Base-by-base conservation (phyloP, 495 filamentous ascomycete genomes). In the Tuber aestivum region DNA sequence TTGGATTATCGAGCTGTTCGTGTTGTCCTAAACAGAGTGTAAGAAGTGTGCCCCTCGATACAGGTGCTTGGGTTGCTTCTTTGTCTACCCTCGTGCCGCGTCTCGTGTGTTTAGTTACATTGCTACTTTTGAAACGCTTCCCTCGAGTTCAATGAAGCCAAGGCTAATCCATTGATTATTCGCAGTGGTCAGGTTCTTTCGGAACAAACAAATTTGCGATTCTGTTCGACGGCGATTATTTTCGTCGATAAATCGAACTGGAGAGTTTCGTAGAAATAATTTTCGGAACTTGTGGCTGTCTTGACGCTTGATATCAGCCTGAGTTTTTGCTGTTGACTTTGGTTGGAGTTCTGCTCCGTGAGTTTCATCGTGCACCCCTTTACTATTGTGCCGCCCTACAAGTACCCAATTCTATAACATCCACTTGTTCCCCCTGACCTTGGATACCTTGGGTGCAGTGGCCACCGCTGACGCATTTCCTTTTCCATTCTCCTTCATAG, bases 271-370 rank as follows among this genome's bases (percentile, higher is more conserved):
- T 40, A 65, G 77, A 40, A 65, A 41, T 32, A 68, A 27, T 32
- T 50, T 77, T 77, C 75, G 69, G 70, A 79, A 69, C 61, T 70
- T 50, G 44, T 73, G 73, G 71, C 69, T 73, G 48, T 45, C 70
- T 77, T 56, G 44, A 41, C 27, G 65, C 65, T 73, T 70, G 61
- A 75, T 48, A 76, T 76, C 73, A n/a, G 77, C 75, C 61, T 70
- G 35, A 71, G 78, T 79, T 65, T 78, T 79, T 79, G 76, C 70
- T 77, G 71, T 79, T 79, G 76, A 75, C 75, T 72, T 76, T 77
- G 70, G 72, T 73, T 79, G 77, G 78, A 79, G 78, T 79, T 75
- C 75, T 79, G 40, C 77, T 79, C 78, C 78, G 78, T 79, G 45
- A 71, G 78, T 79, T 79, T 79, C 78, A 79, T 71, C 65, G 69